Conservation (phyloP, 2,329 filamentous ascomycete genomes). For the Colletotrichum liriopes region DNA sequence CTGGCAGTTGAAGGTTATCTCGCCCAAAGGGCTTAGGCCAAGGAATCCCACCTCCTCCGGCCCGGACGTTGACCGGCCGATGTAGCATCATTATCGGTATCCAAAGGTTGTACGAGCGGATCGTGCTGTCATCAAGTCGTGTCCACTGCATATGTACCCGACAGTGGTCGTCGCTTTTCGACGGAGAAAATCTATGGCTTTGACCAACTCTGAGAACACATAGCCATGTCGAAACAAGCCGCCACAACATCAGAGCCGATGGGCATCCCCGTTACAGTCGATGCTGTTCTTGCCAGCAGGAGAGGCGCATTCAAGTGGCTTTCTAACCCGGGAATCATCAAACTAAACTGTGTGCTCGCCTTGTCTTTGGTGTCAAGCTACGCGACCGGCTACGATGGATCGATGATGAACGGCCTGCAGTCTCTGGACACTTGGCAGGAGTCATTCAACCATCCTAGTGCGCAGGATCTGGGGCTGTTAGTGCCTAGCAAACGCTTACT, state of each 20-base stretch:
- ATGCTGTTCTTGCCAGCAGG: constrained; percentile 30
- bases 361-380: constrained; percentile 37
- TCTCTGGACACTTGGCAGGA: constrained; percentile 53
- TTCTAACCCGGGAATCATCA: constrained; percentile 32
- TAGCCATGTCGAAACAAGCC: constrained; percentile 23
- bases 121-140: background rate
- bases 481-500: background rate
- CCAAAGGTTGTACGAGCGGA: background rate
- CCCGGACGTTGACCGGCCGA: constrained; percentile 32
- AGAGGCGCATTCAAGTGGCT: constrained; percentile 30
- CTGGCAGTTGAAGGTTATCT: background rate
- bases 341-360: constrained; percentile 27
- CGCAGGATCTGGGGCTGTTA: constrained; percentile 48
- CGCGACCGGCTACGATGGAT: constrained; percentile 50
- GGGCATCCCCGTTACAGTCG: constrained; percentile 35
- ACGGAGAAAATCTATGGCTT: background rate
- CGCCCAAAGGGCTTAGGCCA: background rate
- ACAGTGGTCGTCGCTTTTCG: background rate
- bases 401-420: constrained; percentile 61
- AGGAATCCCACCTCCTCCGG: constrained; percentile 10
- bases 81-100: constrained; percentile 15
- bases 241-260: constrained; percentile 6
- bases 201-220: background rate
- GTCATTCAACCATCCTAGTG: constrained; percentile 53
- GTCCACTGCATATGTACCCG: constrained; percentile 8